A percentile compares a stretch with the other conserved stretches of the same genome.
phyloP scores from a whole-genome alignment of 805 yeast genomes.

The Cephaloascus fragrans region DNA sequence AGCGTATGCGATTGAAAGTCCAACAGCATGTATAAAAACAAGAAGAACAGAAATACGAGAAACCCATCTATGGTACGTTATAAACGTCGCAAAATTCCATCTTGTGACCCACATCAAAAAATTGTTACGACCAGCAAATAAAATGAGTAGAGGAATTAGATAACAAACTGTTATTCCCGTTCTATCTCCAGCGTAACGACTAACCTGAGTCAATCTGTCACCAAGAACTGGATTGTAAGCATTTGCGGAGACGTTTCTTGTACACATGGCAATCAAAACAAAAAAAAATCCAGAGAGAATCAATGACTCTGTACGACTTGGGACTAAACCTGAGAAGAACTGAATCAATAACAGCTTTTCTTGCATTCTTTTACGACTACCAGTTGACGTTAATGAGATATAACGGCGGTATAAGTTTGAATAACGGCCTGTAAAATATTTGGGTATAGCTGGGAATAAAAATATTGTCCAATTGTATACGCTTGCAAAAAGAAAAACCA shows the following conservation, averaged over 20 bases:
- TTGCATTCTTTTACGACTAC: background rate
- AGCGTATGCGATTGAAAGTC: slow-evolving; percentile 3
- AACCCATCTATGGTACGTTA: slow-evolving; percentile 21
- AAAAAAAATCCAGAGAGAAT: no score
- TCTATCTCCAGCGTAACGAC: slow-evolving; percentile 8
- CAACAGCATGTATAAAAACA: slow-evolving; percentile 28
- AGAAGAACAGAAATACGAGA: slow-evolving; percentile 20
- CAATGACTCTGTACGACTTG: no score
- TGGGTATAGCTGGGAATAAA: background rate
- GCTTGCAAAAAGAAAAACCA: background rate
- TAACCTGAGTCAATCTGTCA: no score
- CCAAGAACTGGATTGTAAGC: no score
- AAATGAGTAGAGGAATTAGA: slow-evolving; percentile 30
- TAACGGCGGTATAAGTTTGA: background rate
- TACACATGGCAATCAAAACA: no score
- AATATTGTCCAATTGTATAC: background rate
- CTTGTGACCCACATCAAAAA: slow-evolving; percentile 32
- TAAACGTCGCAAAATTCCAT: slow-evolving; percentile 29
- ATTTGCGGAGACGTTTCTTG: no score
- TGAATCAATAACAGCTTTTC: background rate
- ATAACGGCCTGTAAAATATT: background rate
- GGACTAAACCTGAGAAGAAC: no score
- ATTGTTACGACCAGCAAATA: slow-evolving; percentile 41
- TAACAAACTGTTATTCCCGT: no score
- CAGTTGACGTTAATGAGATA: background rate